Conservation (phyloP, 495 filamentous ascomycete genomes). For the Sporormia fimetaria region DNA sequence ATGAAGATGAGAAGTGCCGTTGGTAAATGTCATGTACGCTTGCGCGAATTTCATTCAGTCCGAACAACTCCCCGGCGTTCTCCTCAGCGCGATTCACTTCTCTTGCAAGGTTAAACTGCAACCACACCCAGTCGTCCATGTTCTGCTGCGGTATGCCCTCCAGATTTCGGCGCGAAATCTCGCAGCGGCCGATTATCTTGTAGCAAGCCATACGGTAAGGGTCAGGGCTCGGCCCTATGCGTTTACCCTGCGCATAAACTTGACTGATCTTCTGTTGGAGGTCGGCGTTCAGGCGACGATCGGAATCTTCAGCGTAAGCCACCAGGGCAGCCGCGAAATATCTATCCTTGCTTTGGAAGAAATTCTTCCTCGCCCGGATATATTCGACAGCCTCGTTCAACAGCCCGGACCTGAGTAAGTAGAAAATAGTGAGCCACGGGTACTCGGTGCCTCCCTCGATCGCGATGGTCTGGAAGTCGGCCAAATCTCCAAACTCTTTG, state of each 20-base stretch:
- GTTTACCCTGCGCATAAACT: conserved; percentile 73
- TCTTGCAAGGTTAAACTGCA: conserved; percentile 84
- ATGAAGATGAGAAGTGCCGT: conserved; percentile 67
- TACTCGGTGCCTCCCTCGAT: conserved; percentile 70
- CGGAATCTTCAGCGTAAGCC: conserved; percentile 57
- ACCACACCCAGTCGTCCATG: conserved; percentile 93
- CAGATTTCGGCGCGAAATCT: conserved; percentile 65
- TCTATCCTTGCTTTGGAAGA: conserved; percentile 81
- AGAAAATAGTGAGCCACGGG: conserved; percentile 90
- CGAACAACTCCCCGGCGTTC: conserved; percentile 77
- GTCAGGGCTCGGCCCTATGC: conserved; percentile 76
- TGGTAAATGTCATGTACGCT: conserved; percentile 78
- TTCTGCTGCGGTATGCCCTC: conserved; percentile 66
- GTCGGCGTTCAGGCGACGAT: conserved; percentile 60
- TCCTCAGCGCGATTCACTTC: conserved; percentile 77
- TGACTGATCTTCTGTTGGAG: conserved; percentile 75
- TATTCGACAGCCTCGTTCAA: conserved; percentile 76
- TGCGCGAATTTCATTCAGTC: conserved; percentile 72
- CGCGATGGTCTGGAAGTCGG: conserved; percentile 59
- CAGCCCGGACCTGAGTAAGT: conserved; percentile 76
- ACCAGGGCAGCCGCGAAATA: conserved; percentile 84
- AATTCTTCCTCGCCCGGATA: conserved; percentile 58
- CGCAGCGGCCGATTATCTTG: conserved; percentile 92
- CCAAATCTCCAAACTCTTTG: conserved; percentile 70
- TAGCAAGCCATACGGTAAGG: conserved; percentile 96